phyloP scores from a whole-genome alignment of 176 grass and related monocot species.

The Avena atlantica region DNA sequence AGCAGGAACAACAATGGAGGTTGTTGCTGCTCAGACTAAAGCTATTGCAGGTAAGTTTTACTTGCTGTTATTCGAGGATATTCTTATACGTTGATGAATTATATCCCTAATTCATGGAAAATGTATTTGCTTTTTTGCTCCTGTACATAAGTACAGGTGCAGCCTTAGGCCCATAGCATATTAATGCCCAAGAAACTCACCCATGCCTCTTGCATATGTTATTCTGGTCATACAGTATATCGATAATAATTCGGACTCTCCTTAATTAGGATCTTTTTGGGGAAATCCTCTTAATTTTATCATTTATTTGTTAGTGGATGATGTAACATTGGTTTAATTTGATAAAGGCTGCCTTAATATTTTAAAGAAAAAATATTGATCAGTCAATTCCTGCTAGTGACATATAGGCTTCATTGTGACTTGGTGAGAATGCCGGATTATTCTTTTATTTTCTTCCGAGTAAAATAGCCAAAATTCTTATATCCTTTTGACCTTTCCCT shows the following conservation, averaged over 20 bases:
- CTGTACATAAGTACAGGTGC: not conserved
- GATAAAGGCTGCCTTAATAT: not conserved
- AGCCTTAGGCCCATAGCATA: not conserved
- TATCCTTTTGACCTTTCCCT: not conserved
- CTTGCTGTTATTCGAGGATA: not conserved
- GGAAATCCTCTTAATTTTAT: not conserved
- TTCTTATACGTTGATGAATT: not conserved
- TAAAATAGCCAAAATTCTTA: not conserved
- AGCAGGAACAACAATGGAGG: conserved; percentile 69
- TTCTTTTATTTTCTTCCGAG: not conserved
- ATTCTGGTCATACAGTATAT: not conserved
- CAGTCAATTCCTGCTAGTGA: conserved; percentile 15
- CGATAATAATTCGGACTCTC: not conserved
- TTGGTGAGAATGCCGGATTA: not conserved
- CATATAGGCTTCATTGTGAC: not conserved
- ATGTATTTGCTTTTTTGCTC: not conserved
- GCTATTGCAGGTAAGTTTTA: conserved; percentile 62
- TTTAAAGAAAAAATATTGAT: not conserved
- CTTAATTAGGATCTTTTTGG: not conserved
- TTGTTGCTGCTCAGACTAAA: conserved; percentile 81
- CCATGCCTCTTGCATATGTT: not conserved
- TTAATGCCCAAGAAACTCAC: not conserved
- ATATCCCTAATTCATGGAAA: not conserved
- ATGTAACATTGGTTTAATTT: not conserved
- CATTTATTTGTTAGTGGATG: not conserved